phyloP scores from a whole-genome alignment of 306 rosid genomes.

The Vigna hirtella region DNA sequence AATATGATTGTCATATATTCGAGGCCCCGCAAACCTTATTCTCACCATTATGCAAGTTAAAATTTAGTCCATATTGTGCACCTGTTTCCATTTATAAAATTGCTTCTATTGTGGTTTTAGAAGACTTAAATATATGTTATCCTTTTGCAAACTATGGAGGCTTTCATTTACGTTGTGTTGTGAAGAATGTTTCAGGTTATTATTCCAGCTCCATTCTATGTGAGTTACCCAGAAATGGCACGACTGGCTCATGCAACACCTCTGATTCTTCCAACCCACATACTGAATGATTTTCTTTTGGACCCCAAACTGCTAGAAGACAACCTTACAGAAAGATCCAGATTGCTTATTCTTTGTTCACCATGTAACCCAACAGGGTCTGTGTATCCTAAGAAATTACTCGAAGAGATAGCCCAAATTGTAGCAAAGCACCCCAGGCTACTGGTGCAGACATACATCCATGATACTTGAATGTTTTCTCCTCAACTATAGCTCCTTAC shows the following conservation, averaged over 20 bases:
- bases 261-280: slow-evolving; percentile 70
- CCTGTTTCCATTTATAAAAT: slow-evolving; percentile 12
- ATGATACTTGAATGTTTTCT: slow-evolving; percentile 28
- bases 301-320: slow-evolving; percentile 80
- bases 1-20: slow-evolving; percentile 16
- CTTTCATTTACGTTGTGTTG: slow-evolving; percentile 5
- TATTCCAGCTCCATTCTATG: slow-evolving; percentile 87
- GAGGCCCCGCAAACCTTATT: background rate
- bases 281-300: slow-evolving; percentile 70
- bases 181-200: slow-evolving; percentile 68
- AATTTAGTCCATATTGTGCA: slow-evolving; percentile 4
- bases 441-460: slow-evolving; percentile 59
- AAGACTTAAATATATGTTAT: slow-evolving; percentile 1
- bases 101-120: background rate
- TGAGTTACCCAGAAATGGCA: slow-evolving; percentile 94
- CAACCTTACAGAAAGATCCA: slow-evolving; percentile 70
- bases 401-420: slow-evolving; percentile 80
- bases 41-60: background rate
- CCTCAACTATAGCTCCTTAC: slow-evolving; percentile 15
- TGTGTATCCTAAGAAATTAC: slow-evolving; percentile 78
- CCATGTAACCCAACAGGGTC: slow-evolving; percentile 95
- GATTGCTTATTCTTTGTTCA: slow-evolving; percentile 79
- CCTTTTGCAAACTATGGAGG: slow-evolving; percentile 12
- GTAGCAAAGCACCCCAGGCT: slow-evolving; percentile 96
- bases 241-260: slow-evolving; percentile 90